Conservation (phyloP, 106 monocot genomes). For the Dactylorhiza incarnata region DNA sequence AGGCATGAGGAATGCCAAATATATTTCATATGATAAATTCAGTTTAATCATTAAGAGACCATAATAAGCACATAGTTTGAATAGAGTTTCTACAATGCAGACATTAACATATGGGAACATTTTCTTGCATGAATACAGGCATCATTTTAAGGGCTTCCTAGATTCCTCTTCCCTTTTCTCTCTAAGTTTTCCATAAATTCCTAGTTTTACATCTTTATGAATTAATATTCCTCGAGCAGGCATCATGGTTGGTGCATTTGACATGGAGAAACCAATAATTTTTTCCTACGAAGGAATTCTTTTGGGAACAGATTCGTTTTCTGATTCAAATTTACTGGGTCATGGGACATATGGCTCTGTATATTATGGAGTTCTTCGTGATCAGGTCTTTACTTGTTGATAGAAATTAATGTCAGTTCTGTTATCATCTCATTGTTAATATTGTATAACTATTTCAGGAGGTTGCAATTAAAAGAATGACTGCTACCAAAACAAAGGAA, state of each 20-base stretch:
- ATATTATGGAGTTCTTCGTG: constrained; percentile 84
- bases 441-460: constrained; percentile 36
- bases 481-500: constrained; percentile 91
- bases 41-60: background rate
- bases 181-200: background rate
- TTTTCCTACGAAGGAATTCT: constrained; percentile 79
- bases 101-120: background rate
- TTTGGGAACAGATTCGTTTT: constrained; percentile 67
- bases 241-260: constrained; percentile 66
- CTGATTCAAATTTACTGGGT: constrained; percentile 90
- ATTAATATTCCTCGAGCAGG: constrained; percentile 30
- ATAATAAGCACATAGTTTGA: background rate
- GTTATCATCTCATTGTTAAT: constrained; percentile 1
- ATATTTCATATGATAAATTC: no score
- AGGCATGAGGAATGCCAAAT: no score
- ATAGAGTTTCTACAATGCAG: background rate
- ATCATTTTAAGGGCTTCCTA: background rate
- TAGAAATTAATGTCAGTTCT: background rate
- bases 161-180: background rate
- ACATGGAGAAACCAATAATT: constrained; percentile 84
- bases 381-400: constrained; percentile 54
- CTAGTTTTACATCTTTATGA: background rate
- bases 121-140: background rate
- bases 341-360: constrained; percentile 96
- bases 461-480: constrained; percentile 97